phyloP scores from a whole-genome alignment of 495 filamentous ascomycete genomes.

The Podospora anserina region DNA sequence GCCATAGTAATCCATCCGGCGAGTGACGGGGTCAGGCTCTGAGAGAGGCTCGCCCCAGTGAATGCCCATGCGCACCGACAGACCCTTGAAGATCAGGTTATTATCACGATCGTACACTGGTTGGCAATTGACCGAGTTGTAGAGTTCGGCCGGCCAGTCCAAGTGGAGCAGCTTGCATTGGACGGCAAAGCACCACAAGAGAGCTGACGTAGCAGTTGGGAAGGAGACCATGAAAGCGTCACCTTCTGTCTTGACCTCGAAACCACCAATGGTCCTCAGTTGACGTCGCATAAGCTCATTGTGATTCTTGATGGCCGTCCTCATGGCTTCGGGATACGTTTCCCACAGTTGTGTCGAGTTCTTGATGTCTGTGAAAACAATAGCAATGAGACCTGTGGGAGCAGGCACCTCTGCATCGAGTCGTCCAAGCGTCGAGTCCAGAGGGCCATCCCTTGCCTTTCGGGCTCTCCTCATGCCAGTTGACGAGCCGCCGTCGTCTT shows the following conservation, averaged over 20 bases:
- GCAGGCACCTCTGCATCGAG: slow-evolving; percentile 87
- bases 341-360: slow-evolving; percentile 98
- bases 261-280: slow-evolving; percentile 88
- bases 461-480: slow-evolving; percentile 56
- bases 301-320: slow-evolving; percentile 90
- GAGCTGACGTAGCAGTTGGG: slow-evolving; percentile 84
- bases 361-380: slow-evolving; percentile 99
- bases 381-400: slow-evolving; percentile 81
- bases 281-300: slow-evolving; percentile 94
- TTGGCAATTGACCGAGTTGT: slow-evolving; percentile 79
- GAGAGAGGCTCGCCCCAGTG: slow-evolving; percentile 94
- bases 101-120: slow-evolving; percentile 78
- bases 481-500: slow-evolving; percentile 64
- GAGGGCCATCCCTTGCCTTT: slow-evolving; percentile 63
- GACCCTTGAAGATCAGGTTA: slow-evolving; percentile 83
- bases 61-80: slow-evolving; percentile 96
- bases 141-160: slow-evolving; percentile 88
- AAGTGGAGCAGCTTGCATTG: slow-evolving; percentile 83
- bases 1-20: slow-evolving; percentile 99
- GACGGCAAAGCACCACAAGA: slow-evolving; percentile 94
- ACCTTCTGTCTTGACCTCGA: slow-evolving; percentile 99
- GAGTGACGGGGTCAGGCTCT: slow-evolving; percentile 90
- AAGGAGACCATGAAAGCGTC: slow-evolving; percentile 99
- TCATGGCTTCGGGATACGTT: slow-evolving; percentile 88
- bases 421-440: slow-evolving; percentile 76